Percentiles rank a stretch among this genome's conserved stretches.
Evolutionary conservation across 2,329 filamentous ascomycete species (phyloP).

Genomic region (Dothidotthia symphoricarpi): DNA sequence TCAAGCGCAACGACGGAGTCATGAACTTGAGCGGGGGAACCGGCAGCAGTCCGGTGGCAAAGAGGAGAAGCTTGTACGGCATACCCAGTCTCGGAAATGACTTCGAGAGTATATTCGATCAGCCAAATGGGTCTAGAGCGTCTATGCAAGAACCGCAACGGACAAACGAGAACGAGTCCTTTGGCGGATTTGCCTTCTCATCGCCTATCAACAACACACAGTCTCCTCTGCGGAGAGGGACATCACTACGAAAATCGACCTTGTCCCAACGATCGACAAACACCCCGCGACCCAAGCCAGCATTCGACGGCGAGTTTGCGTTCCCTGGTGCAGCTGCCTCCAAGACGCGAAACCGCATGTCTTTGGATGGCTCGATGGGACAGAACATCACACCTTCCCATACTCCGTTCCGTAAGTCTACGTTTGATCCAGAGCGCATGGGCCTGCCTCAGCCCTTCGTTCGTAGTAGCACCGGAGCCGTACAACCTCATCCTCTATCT

Average conservation of each 20-base stretch:
- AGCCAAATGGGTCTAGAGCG: slow-evolving; percentile 29
- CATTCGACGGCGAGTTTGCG: slow-evolving; percentile 50
- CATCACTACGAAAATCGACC: slow-evolving; percentile 81
- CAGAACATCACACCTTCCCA: slow-evolving; percentile 63
- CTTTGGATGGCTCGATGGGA: slow-evolving; percentile 73
- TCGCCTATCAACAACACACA: slow-evolving; percentile 33
- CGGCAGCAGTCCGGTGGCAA: slow-evolving; percentile 82
- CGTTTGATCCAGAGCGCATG: slow-evolving; percentile 31
- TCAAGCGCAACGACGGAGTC: slow-evolving; percentile 87
- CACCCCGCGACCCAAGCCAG: slow-evolving; percentile 40
- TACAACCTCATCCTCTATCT: slow-evolving; percentile 73
- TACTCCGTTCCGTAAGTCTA: slow-evolving; percentile 53
- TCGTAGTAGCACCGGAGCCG: slow-evolving; percentile 20
- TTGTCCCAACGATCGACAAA: slow-evolving; percentile 71
- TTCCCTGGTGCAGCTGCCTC: slow-evolving; percentile 55
- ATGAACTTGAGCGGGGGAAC: slow-evolving; percentile 81
- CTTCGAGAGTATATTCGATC: slow-evolving; percentile 73
- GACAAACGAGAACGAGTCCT: slow-evolving; percentile 25
- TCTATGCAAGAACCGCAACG: slow-evolving; percentile 24
- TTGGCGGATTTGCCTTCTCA: slow-evolving; percentile 32
- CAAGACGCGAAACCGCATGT: slow-evolving; percentile 67
- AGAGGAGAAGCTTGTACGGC: slow-evolving; percentile 83
- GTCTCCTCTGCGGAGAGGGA: slow-evolving; percentile 51
- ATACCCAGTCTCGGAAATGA: slow-evolving; percentile 60
- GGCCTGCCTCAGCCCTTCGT: slow-evolving; percentile 22